A percentile compares a stretch with the other conserved stretches of the same genome.
Evolutionary conservation across 345 rosid species (phyloP).

Genomic region (Mercurialis annua): DNA sequence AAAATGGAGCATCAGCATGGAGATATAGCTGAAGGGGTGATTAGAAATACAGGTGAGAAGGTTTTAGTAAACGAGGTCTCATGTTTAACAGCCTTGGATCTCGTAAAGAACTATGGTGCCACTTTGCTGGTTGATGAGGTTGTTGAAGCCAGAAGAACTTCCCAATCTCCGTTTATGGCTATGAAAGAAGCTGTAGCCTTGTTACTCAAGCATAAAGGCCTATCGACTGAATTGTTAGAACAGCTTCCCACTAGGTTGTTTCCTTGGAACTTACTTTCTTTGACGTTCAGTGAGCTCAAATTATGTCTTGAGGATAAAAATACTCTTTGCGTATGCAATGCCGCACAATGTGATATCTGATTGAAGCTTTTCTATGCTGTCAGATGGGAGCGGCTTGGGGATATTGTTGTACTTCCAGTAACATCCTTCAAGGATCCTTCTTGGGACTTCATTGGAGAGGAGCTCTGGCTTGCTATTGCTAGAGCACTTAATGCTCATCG

Average conservation of each 20-base stretch:
- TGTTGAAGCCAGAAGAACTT: slow-evolving; percentile 48
- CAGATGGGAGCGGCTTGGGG: slow-evolving; percentile 93
- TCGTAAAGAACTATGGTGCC: slow-evolving; percentile 63
- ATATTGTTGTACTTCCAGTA: slow-evolving; percentile 78
- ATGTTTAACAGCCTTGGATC: slow-evolving; percentile 47
- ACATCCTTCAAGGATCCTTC: slow-evolving; percentile 72
- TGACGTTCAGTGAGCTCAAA: slow-evolving; percentile 2
- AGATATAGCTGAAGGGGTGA: slow-evolving; percentile 30
- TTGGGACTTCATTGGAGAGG: slow-evolving; percentile 63
- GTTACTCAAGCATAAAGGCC: slow-evolving; percentile 49
- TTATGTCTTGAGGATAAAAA: neutral
- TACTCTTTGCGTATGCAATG: neutral
- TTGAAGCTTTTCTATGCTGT: slow-evolving; percentile 10
- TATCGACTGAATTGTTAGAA: slow-evolving; percentile 49
- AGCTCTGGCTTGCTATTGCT: slow-evolving; percentile 74
- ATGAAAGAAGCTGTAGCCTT: slow-evolving; percentile 59
- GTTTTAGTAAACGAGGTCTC: slow-evolving; percentile 42
- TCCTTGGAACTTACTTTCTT: slow-evolving; percentile 14
- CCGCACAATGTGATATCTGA: neutral
- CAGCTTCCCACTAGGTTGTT: slow-evolving; percentile 73
- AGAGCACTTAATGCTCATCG: slow-evolving; percentile 55
- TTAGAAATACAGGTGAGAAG: slow-evolving; percentile 24
- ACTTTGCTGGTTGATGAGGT: slow-evolving; percentile 40
- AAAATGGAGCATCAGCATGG: slow-evolving; percentile 31
- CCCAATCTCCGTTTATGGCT: slow-evolving; percentile 53